These are phyloP conservation scores for Penicillium sp. DNA, from an alignment of 2,329 filamentous ascomycete species.

Conservation along the genomic window DNA sequence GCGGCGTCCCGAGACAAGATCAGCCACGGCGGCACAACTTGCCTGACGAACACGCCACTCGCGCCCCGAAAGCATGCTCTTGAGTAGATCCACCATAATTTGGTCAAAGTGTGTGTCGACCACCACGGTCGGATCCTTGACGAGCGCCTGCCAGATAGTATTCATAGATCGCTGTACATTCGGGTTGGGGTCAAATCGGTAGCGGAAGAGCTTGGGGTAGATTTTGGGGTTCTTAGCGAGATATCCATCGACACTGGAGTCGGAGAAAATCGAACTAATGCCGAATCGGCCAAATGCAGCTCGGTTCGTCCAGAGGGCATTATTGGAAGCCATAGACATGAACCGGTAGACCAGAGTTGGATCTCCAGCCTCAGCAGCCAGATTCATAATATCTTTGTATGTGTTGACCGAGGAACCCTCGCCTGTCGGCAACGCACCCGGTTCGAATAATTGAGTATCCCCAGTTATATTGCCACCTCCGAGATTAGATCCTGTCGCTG, in stretches of 20 bases:
- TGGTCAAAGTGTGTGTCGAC: constrained; percentile 82
- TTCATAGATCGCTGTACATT: constrained; percentile 97
- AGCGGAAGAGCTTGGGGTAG: constrained; percentile 92
- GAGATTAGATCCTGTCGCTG: constrained; percentile 65
- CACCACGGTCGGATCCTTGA: constrained; percentile 79
- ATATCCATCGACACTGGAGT: constrained; percentile 70
- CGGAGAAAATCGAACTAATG: constrained; percentile 85
- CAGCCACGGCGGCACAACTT: constrained; percentile 85
- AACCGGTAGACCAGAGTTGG: constrained; percentile 97
- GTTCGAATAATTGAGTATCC: constrained; percentile 92
- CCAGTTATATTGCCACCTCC: constrained; percentile 76
- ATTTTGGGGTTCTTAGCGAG: constrained; percentile 85
- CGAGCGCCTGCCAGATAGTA: constrained; percentile 94
- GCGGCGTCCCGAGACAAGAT: constrained; percentile 80
- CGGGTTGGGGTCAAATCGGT: constrained; percentile 90
- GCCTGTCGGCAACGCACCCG: constrained; percentile 84
- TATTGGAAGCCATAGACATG: constrained; percentile 95
- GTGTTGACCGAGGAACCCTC: constrained; percentile 89
- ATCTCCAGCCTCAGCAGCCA: constrained; percentile 96
- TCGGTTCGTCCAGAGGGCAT: constrained; percentile 95
- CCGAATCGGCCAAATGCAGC: constrained; percentile 95
- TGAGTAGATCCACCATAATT: constrained; percentile 85
- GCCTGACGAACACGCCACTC: constrained; percentile 95
- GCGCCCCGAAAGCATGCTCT: constrained; percentile 75
- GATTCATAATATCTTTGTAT: constrained; percentile 93